Conservation (phyloP, 2,329 filamentous ascomycete species). For the Scedosporium minutisporum region DNA sequence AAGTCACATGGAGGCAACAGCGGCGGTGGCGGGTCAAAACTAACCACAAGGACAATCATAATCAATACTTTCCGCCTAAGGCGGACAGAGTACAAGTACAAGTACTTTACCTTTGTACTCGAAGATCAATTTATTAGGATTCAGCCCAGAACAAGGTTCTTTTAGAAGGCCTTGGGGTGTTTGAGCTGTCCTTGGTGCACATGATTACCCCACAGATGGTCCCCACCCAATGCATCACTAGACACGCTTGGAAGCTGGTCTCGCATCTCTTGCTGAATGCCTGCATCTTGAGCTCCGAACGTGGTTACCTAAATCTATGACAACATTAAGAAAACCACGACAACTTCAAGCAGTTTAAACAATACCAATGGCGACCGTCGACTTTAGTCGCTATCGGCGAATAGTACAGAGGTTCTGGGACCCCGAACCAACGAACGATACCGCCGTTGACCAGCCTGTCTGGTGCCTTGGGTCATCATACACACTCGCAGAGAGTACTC, state of each 20-base stretch:
- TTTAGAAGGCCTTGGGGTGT: no score
- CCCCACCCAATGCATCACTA: not conserved
- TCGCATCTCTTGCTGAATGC: not conserved
- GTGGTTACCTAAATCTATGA: no score
- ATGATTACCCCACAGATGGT: not conserved
- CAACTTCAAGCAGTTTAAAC: not conserved
- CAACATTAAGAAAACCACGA: no score
- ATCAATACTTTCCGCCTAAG: no score
- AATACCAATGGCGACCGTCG: slow-evolving; percentile 42
- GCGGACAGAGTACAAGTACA: no score
- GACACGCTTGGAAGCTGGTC: not conserved
- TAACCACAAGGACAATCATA: no score
- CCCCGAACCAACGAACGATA: slow-evolving; percentile 74
- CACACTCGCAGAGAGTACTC: slow-evolving; percentile 21
- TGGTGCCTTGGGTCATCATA: slow-evolving; percentile 67
- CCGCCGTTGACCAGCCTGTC: slow-evolving; percentile 55
- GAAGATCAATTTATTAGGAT: no score
- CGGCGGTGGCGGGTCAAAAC: no score
- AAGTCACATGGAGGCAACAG: no score
- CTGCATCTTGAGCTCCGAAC: no score
- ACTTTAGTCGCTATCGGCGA: slow-evolving; percentile 66
- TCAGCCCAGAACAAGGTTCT: no score
- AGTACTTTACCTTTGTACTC: no score
- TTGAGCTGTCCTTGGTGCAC: not conserved
- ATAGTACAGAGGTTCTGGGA: slow-evolving; percentile 92